Evolutionary conservation across 306 rosid genomes (phyloP), one percentile per base, ranked within the genome.

Genomic region (Vigna radiata): DNA sequence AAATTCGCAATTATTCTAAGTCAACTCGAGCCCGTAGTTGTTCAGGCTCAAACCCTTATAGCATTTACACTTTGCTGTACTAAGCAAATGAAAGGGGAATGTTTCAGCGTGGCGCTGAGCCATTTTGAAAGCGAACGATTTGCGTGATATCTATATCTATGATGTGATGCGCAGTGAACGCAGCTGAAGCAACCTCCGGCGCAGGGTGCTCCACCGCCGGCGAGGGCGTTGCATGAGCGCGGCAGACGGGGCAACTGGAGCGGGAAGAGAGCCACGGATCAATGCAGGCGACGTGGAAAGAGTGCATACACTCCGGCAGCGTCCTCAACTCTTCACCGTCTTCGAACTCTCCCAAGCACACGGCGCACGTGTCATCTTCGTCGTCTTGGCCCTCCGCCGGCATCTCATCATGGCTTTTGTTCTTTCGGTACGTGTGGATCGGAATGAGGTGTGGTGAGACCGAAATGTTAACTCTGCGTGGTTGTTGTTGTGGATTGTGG

Each of bases 221-320:
- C 0, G 79, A 49, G 0, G 83, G 83, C 1, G 80, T 72, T 53
- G 87, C 83, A 4, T 59, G 50, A 21, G 86, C 68, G 0, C 91
- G 86, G 43, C 93, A 92, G 8, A 89, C 46, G 0, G 91, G 97
- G 59, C 96, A 92, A 7, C 12, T 67, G 4, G 81, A 53, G 44
- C 86, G 94, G 0, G 86, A 88, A 44, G 43, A n/a, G 4, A 92
- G 91, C 96, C 97, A 92, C 88, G 36, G 74, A 33, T 92, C 97
- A 3, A 92, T 89, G 77, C 96, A 92, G 0, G 82, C 18, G 0
- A 77, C 88, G 18, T 92, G 97, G 70, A 88, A 92, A 8, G 91
- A 72, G 86, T 92, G 97, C 81, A 56, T 10, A 70, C 96, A 89
- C 44, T 81, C 92, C 0, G 94, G 92, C 87, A 92, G 56, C 8